Evolutionary conservation across 1,284 basidiomycete species (phyloP).

Genomic region (Ganoderma sinense): DNA sequence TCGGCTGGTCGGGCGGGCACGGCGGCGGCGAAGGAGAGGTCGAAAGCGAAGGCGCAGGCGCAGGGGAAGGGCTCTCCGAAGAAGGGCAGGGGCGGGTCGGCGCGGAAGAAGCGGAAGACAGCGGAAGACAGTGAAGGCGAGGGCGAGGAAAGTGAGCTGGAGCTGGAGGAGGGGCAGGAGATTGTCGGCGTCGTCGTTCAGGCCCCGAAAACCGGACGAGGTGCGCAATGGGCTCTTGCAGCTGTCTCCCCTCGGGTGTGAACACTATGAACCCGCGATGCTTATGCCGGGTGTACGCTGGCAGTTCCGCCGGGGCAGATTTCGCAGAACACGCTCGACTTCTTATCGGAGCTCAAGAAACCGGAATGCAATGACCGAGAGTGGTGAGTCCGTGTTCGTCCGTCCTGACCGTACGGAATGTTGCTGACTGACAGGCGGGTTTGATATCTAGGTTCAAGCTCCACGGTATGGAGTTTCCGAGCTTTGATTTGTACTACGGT

Average conservation of each 20-base stretch:
- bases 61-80: constrained; percentile 26
- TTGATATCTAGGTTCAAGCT: constrained; percentile 75
- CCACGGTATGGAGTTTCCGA: constrained; percentile 55
- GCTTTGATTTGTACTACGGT: not conserved
- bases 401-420: not conserved
- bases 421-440: not conserved
- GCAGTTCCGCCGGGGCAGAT: constrained; percentile 86
- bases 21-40: not conserved
- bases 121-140: constrained; percentile 38
- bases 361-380: constrained; percentile 87
- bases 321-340: constrained; percentile 85
- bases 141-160: constrained; percentile 49
- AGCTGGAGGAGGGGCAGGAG: constrained; percentile 72
- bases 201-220: constrained; percentile 83
- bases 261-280: not conserved
- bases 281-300: not conserved
- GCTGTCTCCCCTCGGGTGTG: not conserved
- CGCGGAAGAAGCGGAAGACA: constrained; percentile 41
- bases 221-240: constrained; percentile 43
- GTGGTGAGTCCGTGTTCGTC: constrained; percentile 53
- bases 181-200: constrained; percentile 73
- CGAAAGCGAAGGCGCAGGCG: not conserved
- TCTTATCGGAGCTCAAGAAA: constrained; percentile 74
- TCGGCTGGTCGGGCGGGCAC: not conserved
- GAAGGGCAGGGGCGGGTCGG: constrained; percentile 29